A percentile compares a stretch with the other conserved stretches of the same genome.
Conservation (phyloP, 2,329 filamentous ascomycete species). For the Calonectria henricotiae region DNA sequence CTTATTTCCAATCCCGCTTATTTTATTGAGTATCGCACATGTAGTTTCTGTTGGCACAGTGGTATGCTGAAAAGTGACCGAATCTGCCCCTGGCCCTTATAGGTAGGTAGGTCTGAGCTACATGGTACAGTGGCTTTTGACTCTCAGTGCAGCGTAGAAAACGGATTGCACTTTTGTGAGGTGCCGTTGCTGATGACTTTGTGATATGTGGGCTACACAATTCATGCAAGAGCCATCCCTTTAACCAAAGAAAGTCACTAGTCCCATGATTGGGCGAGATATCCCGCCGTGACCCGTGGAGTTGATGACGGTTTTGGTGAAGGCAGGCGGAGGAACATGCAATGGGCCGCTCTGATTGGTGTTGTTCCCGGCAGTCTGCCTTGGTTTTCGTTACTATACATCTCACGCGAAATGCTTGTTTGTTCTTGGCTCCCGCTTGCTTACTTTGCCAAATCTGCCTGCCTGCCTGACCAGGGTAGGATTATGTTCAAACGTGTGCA, state of each 20-base stretch:
- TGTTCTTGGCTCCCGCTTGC: neutral
- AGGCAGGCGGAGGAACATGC: neutral
- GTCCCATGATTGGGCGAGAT: slow-evolving; percentile 11
- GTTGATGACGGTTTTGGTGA: neutral
- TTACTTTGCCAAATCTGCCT: slow-evolving; percentile 4
- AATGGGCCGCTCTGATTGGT: slow-evolving; percentile 17
- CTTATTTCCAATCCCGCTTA: no score
- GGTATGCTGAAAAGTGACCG: no score
- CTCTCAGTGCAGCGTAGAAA: neutral
- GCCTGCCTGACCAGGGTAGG: neutral
- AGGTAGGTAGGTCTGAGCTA: no score
- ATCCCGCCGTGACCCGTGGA: no score
- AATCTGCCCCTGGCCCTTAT: no score
- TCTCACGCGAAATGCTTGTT: neutral
- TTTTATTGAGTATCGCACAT: no score
- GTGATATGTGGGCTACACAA: slow-evolving; percentile 5
- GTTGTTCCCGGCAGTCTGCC: neutral
- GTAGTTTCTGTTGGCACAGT: no score
- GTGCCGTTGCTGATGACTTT: slow-evolving; percentile 3
- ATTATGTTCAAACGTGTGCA: neutral
- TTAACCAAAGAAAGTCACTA: slow-evolving; percentile 22
- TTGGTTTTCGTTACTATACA: neutral
- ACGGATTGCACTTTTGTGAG: slow-evolving; percentile 8
- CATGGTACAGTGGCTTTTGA: neutral
- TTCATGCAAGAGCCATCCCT: slow-evolving; percentile 29